Evolutionary conservation across 352 stramenopile genomes (phyloP).

Genomic region (Aphanomyces astaci): DNA sequence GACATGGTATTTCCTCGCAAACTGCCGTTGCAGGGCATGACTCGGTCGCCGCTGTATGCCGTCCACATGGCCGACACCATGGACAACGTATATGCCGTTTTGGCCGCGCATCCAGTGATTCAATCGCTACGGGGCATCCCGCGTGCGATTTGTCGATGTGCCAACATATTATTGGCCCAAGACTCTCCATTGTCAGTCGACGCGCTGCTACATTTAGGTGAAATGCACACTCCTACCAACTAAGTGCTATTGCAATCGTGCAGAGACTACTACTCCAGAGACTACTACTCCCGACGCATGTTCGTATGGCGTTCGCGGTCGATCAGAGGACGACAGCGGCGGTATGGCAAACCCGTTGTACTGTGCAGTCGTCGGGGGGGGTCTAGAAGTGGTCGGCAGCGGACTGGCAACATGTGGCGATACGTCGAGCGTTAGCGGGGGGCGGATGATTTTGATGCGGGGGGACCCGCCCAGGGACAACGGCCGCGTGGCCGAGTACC

Average conservation of each 20-base stretch:
- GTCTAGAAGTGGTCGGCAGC: background rate
- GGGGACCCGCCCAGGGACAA: slow-evolving; percentile 15
- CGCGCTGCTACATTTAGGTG: background rate
- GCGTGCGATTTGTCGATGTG: background rate
- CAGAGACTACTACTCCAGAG: too few relatives aligned
- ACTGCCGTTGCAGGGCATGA: background rate
- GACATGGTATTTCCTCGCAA: background rate
- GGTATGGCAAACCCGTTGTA: slow-evolving; percentile 9
- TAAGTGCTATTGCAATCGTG: background rate
- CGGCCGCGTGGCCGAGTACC: slow-evolving; percentile 4
- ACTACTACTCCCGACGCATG: background rate
- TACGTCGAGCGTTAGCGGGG: background rate
- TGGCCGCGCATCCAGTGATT: background rate
- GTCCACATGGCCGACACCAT: background rate
- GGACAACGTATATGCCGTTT: background rate
- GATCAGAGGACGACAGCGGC: background rate
- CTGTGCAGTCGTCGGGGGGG: background rate
- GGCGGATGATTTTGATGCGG: background rate
- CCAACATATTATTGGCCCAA: background rate
- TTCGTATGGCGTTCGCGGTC: slow-evolving; percentile 15
- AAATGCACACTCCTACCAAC: too few relatives aligned
- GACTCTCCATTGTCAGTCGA: background rate
- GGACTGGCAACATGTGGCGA: background rate
- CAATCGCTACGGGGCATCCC: background rate
- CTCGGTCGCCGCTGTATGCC: background rate